phyloP scores from a whole-genome alignment of 2,329 filamentous ascomycete species.

The Microsporum ferrugineum region DNA sequence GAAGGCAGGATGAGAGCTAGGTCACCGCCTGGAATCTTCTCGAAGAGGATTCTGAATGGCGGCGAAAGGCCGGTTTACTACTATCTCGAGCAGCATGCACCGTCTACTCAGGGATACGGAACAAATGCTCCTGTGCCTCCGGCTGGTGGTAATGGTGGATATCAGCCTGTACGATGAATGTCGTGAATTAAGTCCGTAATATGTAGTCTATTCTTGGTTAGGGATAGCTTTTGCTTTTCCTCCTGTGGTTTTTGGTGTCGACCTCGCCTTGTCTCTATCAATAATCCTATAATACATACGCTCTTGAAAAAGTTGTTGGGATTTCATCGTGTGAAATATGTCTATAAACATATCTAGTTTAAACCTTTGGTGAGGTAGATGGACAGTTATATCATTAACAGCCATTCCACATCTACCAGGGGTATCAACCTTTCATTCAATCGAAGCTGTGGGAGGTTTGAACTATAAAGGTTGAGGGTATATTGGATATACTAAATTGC shows the following conservation, averaged over 20 bases:
- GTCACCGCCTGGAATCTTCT: constrained; percentile 31
- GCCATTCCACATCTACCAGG: too few species aligned
- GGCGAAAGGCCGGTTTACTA: constrained; percentile 14
- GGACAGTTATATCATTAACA: too few species aligned
- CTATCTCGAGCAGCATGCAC: not conserved
- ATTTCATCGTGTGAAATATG: too few species aligned
- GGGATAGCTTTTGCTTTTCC: too few species aligned
- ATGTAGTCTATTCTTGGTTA: too few species aligned
- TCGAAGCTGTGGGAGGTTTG: not conserved
- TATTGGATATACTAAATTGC: not conserved
- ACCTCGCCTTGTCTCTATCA: not conserved
- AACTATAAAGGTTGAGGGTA: not conserved
- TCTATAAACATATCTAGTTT: too few species aligned
- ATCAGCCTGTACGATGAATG: not conserved
- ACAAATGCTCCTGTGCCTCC: not conserved
- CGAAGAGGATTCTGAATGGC: constrained; percentile 30
- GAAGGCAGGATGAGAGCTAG: constrained; percentile 14
- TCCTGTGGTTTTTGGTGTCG: not conserved
- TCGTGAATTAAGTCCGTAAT: too few species aligned
- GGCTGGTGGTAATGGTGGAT: not conserved
- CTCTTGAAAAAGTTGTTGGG: not conserved
- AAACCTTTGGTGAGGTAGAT: too few species aligned
- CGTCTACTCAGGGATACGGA: not conserved
- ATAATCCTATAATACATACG: not conserved
- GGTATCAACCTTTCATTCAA: not conserved